Evolutionary conservation across 2,329 filamentous ascomycete species (phyloP).

Genomic region (Calycina herbarum): DNA sequence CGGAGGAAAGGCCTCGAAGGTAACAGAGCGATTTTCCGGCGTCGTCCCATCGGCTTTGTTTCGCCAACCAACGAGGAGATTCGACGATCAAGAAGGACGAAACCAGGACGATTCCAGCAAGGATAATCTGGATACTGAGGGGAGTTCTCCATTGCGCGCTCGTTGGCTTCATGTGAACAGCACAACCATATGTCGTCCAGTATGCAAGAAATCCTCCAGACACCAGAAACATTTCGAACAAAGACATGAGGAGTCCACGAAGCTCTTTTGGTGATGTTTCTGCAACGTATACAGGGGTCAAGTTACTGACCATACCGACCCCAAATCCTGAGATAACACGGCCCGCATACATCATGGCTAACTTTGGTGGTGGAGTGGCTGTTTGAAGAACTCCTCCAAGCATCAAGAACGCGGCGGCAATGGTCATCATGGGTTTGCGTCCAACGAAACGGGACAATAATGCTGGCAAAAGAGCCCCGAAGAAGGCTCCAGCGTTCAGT

Average conservation of each 20-base stretch:
- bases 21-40: constrained; percentile 48
- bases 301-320: constrained; percentile 16
- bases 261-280: constrained; percentile 50
- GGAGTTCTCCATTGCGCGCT: constrained; percentile 50
- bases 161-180: constrained; percentile 48
- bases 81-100: constrained; percentile 37
- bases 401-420: constrained; percentile 44
- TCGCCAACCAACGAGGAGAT: constrained; percentile 35
- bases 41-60: constrained; percentile 56
- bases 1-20: constrained; percentile 46
- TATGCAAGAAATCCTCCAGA: constrained; percentile 44
- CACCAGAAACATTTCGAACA: constrained; percentile 41
- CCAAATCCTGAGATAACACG: constrained; percentile 23
- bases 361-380: constrained; percentile 18
- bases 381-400: constrained; percentile 28
- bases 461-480: constrained; percentile 51
- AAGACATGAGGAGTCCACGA: constrained; percentile 44
- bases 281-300: constrained; percentile 46
- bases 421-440: constrained; percentile 46
- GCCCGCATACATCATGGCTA: constrained; percentile 24
- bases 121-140: constrained; percentile 38
- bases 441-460: constrained; percentile 47
- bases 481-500: constrained; percentile 52
- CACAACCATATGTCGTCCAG: constrained; percentile 41
- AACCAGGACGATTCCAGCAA: constrained; percentile 34